phyloP scores from a whole-genome alignment of 805 yeast species.

The Grigorovia yakushimaensis region DNA sequence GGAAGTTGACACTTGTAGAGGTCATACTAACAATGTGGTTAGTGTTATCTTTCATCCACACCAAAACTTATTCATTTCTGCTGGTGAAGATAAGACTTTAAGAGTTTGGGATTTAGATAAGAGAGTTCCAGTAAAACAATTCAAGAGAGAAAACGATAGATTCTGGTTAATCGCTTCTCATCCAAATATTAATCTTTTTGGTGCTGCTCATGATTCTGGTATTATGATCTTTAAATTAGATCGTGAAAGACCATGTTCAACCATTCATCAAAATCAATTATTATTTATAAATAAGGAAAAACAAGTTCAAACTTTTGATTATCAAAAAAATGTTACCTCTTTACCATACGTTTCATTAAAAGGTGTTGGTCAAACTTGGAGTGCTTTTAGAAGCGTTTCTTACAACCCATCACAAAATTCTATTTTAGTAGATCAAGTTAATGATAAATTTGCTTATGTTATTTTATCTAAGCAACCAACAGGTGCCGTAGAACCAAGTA shows the following conservation, averaged over 20 bases:
- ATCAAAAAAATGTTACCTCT: constrained; percentile 49
- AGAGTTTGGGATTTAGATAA: constrained; percentile 95
- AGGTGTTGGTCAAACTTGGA: constrained; percentile 78
- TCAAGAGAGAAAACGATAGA: constrained; percentile 86
- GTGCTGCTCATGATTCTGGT: constrained; percentile 94
- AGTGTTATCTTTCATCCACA: constrained; percentile 87
- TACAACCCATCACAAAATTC: constrained; percentile 91
- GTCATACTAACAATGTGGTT: constrained; percentile 90
- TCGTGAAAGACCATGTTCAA: constrained; percentile 74
- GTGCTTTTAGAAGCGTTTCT: constrained; percentile 71
- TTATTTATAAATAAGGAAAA: constrained; percentile 73
- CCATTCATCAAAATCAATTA: constrained; percentile 70
- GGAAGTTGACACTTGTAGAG: constrained; percentile 98
- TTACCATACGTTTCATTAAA: constrained; percentile 77
- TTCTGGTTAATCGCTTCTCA: constrained; percentile 90
- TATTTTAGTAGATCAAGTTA: constrained; percentile 64
- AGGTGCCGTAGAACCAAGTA: constrained; percentile 91
- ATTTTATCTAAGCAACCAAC: constrained; percentile 76
- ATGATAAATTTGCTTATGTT: constrained; percentile 61
- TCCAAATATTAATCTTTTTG: constrained; percentile 85
- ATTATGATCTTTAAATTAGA: constrained; percentile 96
- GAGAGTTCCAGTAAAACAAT: constrained; percentile 87
- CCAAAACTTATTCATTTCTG: constrained; percentile 85
- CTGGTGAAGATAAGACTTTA: constrained; percentile 91
- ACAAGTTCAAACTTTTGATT: constrained; percentile 76